A percentile compares a stretch with the other conserved stretches of the same genome.
Conservation (phyloP, 1,139 yeast genomes). For the Tardiomyces digboiensis region DNA sequence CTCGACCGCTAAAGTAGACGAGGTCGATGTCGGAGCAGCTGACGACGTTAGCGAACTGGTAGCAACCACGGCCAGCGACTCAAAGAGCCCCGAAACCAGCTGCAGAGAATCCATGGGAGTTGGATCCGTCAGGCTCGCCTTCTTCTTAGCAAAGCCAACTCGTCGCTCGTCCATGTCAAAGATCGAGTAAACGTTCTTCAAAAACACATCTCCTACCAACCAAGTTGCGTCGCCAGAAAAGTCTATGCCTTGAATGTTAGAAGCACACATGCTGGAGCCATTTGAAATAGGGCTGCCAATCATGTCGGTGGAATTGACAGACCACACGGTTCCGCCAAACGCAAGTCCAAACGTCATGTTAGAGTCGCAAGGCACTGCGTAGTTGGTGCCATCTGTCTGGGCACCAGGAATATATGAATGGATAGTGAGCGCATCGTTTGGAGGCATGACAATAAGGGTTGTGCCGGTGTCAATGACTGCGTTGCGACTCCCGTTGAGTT, state of each 20-base stretch:
- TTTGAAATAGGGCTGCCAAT: conserved; percentile 38
- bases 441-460: conserved; percentile 48
- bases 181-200: conserved; percentile 47
- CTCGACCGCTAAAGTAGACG: background rate
- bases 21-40: too few relatives aligned
- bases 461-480: conserved; percentile 62
- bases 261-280: conserved; percentile 46
- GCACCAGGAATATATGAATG: conserved; percentile 43
- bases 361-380: conserved; percentile 49
- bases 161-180: conserved; percentile 42
- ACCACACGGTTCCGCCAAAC: conserved; percentile 37
- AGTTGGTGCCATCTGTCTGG: conserved; percentile 48
- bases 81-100: background rate
- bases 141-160: conserved; percentile 42
- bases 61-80: background rate
- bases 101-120: background rate
- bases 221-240: conserved; percentile 21
- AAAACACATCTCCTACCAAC: conserved; percentile 54
- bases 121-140: background rate
- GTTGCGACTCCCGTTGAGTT: conserved; percentile 29
- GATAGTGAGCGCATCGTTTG: conserved; percentile 43
- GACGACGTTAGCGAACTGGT: too few relatives aligned
- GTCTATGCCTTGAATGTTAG: conserved; percentile 49
- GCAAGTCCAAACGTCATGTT: conserved; percentile 31
- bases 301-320: conserved; percentile 37